Evolutionary conservation across 768 basidiomycete species (phyloP), one percentile per base, ranked within the genome.

Genomic region (Sarcodon sp.): DNA sequence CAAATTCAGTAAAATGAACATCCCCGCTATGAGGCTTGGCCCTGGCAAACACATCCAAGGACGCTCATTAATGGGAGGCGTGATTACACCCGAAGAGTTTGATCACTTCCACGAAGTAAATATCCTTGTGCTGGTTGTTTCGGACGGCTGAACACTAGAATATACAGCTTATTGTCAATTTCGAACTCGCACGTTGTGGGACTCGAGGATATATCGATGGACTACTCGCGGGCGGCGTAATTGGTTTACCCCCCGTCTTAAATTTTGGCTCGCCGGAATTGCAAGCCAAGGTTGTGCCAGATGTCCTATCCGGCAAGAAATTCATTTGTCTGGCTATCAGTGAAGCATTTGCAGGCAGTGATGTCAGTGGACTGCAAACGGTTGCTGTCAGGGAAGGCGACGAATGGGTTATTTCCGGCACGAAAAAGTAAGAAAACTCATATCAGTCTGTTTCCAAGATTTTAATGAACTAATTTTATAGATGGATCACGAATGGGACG

Each of bases 271-370:
- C 82, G 3, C 76, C 80, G 1, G 83, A 84, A 53, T 65, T 94
- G 7, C 74, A 80, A 57, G 69, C 72, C 7, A 70, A 76, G 56
- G 74, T 93, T 46, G 72, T 93, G 12, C 77, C 84, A 1, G 83
- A 85, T 33, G 75, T 89, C 35, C 69, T 87, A 11, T 65, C 71
- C 3, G 88, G 86, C 7, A 86, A 82, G 64, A 89, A 91, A 64
- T 88, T 79, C 55, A 83, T 96, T 53, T 84, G 82, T 7, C 70
- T 98, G 33, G 94, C 94, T 7, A 89, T 98, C 57, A 84, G 81
- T 43, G 94, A 98, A 65, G 89, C 93, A 0, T 94, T 93, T 54
- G 93, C 91, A 2, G 87, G 87, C 13, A 87, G 84, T 55, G 87
- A 91, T 54, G 88, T 91, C 2, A 64, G 77, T 45, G 90, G 92